Evolutionary conservation across 2,329 filamentous ascomycete genomes (phyloP), one percentile per base, ranked within the genome.

Genomic region (Exophiala bonariae): DNA sequence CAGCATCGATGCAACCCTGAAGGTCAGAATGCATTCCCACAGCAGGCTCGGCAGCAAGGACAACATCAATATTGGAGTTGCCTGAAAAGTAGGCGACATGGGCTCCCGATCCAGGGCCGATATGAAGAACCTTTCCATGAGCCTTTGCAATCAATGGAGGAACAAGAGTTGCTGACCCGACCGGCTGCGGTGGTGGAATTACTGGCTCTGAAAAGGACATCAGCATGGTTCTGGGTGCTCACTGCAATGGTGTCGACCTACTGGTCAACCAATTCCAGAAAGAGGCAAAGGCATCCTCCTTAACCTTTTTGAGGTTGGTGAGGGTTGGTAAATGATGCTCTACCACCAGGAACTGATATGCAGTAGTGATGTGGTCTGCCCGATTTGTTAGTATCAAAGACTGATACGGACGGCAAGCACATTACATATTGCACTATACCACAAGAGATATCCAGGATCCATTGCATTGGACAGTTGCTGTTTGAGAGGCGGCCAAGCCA

Each of bases 31-130:
- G 78, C 1, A 82, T 63, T 0, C 69, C 66, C 3, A 58, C 47
- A 32, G 73, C 75, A 0, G 79, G 79, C 57, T 82, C 79, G 1
- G 77, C 70, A 35, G 77, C 79, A 52, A 80, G 81, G 34, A 81
- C 71, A 11, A 66, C 64, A 7, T 55, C 67, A 49, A 80, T 71
- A 3, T 67, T 63, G 2, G 63, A 59, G 5, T 64, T 62, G 44
- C 67, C 60, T 6, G 66, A 31, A 50, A 80, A 76, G 36, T 69
- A 67, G 1, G 64, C 63, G 38, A 80, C 66, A 44, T 79, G 72
- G 11, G 73, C 68, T 23, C 79, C 79, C 22, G 67, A 74, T 3
- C 79, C 79, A 1, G 79, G 78, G 4, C 74, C 74, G 22, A 77
- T 64, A 52, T 77, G 74, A 3, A 78, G 65, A 14, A 77, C 70